Percentiles rank a stretch among this genome's conserved stretches.
These are phyloP conservation scores for Dioscorea alata DNA, from an alignment of 106 monocot genomes.

Conservation along the genomic window DNA sequence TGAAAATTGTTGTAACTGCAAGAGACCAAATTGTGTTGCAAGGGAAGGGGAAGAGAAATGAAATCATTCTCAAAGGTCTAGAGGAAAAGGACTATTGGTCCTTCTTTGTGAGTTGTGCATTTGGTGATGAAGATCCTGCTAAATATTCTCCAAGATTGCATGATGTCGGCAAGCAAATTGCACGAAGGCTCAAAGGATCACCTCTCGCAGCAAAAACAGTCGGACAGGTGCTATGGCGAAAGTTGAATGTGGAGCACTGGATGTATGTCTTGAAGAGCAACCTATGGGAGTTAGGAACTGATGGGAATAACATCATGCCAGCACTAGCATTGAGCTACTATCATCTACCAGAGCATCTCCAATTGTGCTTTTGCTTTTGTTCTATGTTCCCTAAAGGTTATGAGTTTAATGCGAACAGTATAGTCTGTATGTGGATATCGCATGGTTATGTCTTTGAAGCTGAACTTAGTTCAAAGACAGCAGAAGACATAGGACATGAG, in stretches of 20 bases:
- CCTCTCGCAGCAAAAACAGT: conserved; percentile 38
- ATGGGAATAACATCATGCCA: conserved; percentile 9
- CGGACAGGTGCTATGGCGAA: neutral
- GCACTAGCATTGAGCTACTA: conserved; percentile 22
- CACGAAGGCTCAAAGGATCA: conserved; percentile 13
- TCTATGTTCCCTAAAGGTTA: conserved; percentile 22
- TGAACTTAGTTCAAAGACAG: neutral
- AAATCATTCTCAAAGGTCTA: conserved; percentile 6
- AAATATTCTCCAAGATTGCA: conserved; percentile 1
- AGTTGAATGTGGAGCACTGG: conserved; percentile 12
- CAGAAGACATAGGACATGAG: conserved; percentile 17
- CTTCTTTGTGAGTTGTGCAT: conserved; percentile 14
- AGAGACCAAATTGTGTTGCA: conserved; percentile 11
- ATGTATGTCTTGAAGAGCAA: conserved; percentile 8
- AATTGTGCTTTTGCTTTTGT: conserved; percentile 23
- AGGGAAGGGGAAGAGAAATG: neutral
- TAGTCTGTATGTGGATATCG: conserved; percentile 27
- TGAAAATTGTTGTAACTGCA: conserved; percentile 32
- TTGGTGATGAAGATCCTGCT: neutral
- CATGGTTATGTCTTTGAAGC: conserved; percentile 4
- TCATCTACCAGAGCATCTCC: conserved; percentile 13
- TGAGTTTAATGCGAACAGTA: neutral
- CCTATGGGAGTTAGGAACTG: conserved; percentile 1
- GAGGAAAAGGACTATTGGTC: conserved; percentile 12
- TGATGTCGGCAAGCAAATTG: conserved; percentile 14